phyloP scores from a whole-genome alignment of 2,329 filamentous ascomycete genomes.

The Aureobasidium pullulans region DNA sequence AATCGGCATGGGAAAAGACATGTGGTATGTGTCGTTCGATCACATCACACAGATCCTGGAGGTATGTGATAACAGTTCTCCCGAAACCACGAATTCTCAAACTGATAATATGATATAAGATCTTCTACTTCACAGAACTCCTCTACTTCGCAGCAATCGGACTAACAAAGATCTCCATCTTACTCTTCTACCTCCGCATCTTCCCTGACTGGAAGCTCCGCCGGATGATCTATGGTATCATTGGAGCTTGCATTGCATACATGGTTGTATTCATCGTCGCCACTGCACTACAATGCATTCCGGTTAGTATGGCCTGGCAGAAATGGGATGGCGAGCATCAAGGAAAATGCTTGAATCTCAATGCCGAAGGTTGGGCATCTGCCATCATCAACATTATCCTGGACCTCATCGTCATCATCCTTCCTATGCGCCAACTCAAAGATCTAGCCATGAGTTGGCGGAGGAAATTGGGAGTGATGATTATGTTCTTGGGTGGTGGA shows the following conservation, averaged over 20 bases:
- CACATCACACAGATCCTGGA: conserved; percentile 17
- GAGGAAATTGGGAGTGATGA: conserved; percentile 13
- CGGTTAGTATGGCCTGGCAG: conserved; percentile 11
- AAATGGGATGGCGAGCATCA: neutral
- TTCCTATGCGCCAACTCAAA: conserved; percentile 14
- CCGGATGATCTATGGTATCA: conserved; percentile 21
- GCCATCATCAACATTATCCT: conserved; percentile 16
- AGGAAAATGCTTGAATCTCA: conserved; percentile 12
- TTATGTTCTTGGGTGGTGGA: conserved; percentile 16
- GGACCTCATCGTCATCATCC: conserved; percentile 14
- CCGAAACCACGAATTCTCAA: no score
- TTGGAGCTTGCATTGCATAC: conserved; percentile 20
- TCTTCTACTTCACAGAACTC: conserved; percentile 15
- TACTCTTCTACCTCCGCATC: conserved; percentile 29
- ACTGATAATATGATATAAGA: neutral
- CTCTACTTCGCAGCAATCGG: conserved; percentile 26
- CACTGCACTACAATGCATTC: conserved; percentile 12
- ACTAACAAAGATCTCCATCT: conserved; percentile 29
- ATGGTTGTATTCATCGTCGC: conserved; percentile 2
- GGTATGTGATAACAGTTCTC: neutral
- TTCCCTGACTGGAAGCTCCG: conserved; percentile 27
- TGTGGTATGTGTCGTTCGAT: conserved; percentile 17
- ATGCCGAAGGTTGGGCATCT: conserved; percentile 11
- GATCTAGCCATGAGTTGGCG: conserved; percentile 14
- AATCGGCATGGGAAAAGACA: conserved; percentile 20